Percentiles rank a stretch among this genome's conserved stretches.
phyloP scores from a whole-genome alignment of 345 rosid genomes.

The Alliaria petiolata region DNA sequence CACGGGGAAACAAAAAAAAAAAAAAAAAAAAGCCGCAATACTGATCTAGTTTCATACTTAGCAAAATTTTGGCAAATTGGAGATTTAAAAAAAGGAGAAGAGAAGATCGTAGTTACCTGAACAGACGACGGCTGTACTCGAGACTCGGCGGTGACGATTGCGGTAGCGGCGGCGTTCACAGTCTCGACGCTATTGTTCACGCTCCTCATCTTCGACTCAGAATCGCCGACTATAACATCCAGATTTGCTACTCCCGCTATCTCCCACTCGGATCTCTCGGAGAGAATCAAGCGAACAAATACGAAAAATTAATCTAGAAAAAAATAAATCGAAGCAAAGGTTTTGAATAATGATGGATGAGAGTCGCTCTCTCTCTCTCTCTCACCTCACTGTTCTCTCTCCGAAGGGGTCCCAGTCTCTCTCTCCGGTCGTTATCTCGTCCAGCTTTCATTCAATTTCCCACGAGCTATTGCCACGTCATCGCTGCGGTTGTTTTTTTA shows the following conservation, averaged over 20 bases:
- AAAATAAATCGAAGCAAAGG: not conserved
- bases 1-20: too few species aligned
- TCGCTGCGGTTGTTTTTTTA: not conserved
- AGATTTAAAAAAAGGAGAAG: not conserved
- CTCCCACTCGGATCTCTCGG: slow-evolving; percentile 36
- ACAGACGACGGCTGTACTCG: slow-evolving; percentile 67
- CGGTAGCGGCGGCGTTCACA: slow-evolving; percentile 91
- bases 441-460: slow-evolving; percentile 50
- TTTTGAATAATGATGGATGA: not conserved
- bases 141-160: slow-evolving; percentile 85
- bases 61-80: too few species aligned
- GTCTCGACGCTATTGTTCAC: slow-evolving; percentile 64
- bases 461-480: slow-evolving; percentile 54
- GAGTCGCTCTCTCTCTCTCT: slow-evolving; percentile 12
- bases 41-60: too few species aligned
- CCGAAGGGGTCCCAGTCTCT: slow-evolving; percentile 5
- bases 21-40: not conserved
- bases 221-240: slow-evolving; percentile 31
- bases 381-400: not conserved
- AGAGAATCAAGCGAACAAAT: not conserved
- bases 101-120: slow-evolving; percentile 36
- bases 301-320: not conserved
- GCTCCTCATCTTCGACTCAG: slow-evolving; percentile 44
- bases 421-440: slow-evolving; percentile 51
- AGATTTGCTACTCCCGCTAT: slow-evolving; percentile 4